Evolutionary conservation across 805 yeast genomes (phyloP), one percentile per base, ranked within the genome.

Genomic region (Myxozyma neotropica): DNA sequence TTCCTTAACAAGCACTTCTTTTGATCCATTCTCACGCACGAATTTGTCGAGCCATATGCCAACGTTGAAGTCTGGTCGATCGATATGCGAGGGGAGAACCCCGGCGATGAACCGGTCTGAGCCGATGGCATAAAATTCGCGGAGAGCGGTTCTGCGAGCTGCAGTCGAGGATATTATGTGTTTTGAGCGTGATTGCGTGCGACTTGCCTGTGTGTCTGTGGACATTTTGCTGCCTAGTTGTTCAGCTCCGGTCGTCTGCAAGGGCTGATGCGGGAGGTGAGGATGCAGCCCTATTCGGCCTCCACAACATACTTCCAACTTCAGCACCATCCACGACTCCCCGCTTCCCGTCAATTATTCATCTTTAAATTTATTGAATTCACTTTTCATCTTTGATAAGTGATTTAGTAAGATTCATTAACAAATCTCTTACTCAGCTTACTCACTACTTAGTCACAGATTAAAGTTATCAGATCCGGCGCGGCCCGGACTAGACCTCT

Each of bases 61-160:
- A 8, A 47, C 53, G 5, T 49, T 19, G 24, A 63, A 63, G 40
- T 63, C 65, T 7, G 59, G 57, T n/a, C 61, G 61, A 40, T 63
- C 66, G 48, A 63, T 39, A 10, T 63, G 66, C 5, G 66, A 55
- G 24, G 54, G 62, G 17, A 59, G 44, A 19, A 57, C 65, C 4
- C 62, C 65, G 1, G 59, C 62, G 4, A 59, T 43, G 48, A 52
- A 54, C 26, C 58, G 54, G 31, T 58, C 67, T 12, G 61, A 47
- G 2, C 65, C 62, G 27, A 66, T 38, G 2, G 63, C 56, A 51
- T 67, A 67, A 51, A 66, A 67, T 43, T 67, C 68, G 19, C 69
- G 61, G 7, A 67, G 58, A 1, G 70, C 70, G 21, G 53, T 61
- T 12, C 70, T 47, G 12, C 70, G 59, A 5, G 68, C 67, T 13